Evolutionary conservation across 2,329 filamentous ascomycete genomes (phyloP).

Genomic region (Peltaster fructicola): DNA sequence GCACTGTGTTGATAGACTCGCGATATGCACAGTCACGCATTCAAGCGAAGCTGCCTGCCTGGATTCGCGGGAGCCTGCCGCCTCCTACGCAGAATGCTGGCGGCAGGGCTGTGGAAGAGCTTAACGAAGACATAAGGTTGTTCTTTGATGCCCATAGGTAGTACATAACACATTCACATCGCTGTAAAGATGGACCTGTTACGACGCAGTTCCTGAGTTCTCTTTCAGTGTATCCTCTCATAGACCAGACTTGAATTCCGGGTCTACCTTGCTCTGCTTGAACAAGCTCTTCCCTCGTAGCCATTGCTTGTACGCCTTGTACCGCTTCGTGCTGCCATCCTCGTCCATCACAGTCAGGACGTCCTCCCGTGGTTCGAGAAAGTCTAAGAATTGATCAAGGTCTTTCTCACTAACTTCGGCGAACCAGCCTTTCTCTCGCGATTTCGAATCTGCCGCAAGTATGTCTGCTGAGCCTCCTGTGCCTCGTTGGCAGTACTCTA

Average conservation of each 20-base stretch:
- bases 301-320: conserved; percentile 95
- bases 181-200: too few relatives aligned
- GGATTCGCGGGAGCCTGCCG: conserved; percentile 65
- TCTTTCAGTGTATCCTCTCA: conserved; percentile 1
- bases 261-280: conserved; percentile 53
- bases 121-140: conserved; percentile 8
- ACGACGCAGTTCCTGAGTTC: too few relatives aligned
- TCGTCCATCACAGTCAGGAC: conserved; percentile 76
- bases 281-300: conserved; percentile 86
- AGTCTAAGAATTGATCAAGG: conserved; percentile 54
- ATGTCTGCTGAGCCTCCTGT: conserved; percentile 31
- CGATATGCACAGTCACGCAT: conserved; percentile 63
- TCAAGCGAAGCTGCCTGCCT: conserved; percentile 62
- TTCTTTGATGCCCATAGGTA: conserved; percentile 2
- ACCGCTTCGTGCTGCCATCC: conserved; percentile 79
- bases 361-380: conserved; percentile 60
- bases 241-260: conserved; percentile 21
- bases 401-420: conserved; percentile 44
- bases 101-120: conserved; percentile 19
- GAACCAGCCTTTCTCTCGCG: conserved; percentile 33
- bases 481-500: conserved; percentile 61
- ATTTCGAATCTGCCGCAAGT: conserved; percentile 26
- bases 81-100: conserved; percentile 17
- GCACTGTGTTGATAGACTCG: conserved; percentile 69
- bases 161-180: not conserved